These are phyloP conservation scores for Ailanthus altissimus DNA, from an alignment of 345 rosid species.

Conservation along the genomic window DNA sequence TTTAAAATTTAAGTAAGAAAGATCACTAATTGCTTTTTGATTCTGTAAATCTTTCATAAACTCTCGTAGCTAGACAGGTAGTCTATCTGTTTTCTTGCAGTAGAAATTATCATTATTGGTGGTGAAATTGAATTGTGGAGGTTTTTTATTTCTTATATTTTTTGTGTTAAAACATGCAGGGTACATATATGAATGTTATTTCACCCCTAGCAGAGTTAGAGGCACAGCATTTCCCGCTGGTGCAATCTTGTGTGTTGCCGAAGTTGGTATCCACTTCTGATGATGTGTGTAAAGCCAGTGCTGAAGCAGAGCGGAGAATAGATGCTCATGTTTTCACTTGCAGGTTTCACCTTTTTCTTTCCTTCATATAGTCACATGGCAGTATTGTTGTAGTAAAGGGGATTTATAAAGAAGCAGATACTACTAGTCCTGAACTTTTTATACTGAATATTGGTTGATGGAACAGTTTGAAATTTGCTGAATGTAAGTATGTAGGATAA, in stretches of 20 bases:
- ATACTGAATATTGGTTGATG: background rate
- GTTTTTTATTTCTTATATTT: background rate
- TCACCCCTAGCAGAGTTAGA: constrained; percentile 75
- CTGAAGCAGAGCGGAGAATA: constrained; percentile 74
- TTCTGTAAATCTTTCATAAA: background rate
- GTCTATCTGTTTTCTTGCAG: background rate
- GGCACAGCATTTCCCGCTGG: constrained; percentile 65
- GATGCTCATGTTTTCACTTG: constrained; percentile 60
- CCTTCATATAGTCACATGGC: background rate
- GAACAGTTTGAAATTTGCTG: background rate
- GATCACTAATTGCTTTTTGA: background rate
- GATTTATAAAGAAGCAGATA: background rate
- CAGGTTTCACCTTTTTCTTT: constrained; percentile 53
- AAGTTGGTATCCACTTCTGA: constrained; percentile 63
- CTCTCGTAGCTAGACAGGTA: background rate
- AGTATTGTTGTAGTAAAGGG: background rate
- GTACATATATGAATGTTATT: constrained; percentile 66
- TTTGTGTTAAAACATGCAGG: constrained; percentile 48
- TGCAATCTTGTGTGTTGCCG: constrained; percentile 75
- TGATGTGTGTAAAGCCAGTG: constrained; percentile 72
- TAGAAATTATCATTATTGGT: too few relatives aligned
- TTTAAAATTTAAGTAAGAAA: background rate
- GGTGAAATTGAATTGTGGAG: background rate
- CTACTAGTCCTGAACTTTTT: background rate
- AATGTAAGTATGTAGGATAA: background rate